Conservation (phyloP, 2,329 filamentous ascomycete genomes). For the Monosporascus sp. region DNA sequence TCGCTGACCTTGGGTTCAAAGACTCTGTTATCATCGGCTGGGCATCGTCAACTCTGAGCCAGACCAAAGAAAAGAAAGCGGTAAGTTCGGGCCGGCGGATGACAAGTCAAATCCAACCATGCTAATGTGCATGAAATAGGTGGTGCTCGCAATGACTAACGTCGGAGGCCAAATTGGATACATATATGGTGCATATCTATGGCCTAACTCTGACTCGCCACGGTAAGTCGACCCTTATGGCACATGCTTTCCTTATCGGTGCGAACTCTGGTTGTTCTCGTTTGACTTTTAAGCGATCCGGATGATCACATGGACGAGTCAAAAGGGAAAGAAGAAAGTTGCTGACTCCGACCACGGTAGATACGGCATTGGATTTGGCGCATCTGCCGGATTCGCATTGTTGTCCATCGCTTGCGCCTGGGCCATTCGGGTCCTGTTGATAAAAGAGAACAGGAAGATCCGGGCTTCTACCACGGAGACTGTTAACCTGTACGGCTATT, state of each 20-base stretch:
- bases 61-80: slow-evolving; percentile 46
- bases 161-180: slow-evolving; percentile 42
- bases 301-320: no score
- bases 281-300: no score
- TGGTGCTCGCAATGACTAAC: slow-evolving; percentile 43
- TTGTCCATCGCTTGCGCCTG: slow-evolving; percentile 35
- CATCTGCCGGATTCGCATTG: slow-evolving; percentile 37
- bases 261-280: no score
- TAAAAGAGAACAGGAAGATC: slow-evolving; percentile 36
- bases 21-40: slow-evolving; percentile 41
- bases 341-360: no score
- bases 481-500: slow-evolving; percentile 35
- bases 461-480: slow-evolving; percentile 26
- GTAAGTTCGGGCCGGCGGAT: slow-evolving; percentile 13
- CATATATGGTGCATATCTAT: slow-evolving; percentile 47
- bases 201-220: slow-evolving; percentile 39
- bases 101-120: no score
- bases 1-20: no score
- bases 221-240: slow-evolving; percentile 9
- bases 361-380: slow-evolving; percentile 39
- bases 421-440: slow-evolving; percentile 35
- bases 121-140: slow-evolving; percentile 1
- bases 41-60: slow-evolving; percentile 37
- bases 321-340: no score
- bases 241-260: no score